Evolutionary conservation across 176 grass and related monocot species (phyloP).

Genomic region (Alopecurus myosuroides): DNA sequence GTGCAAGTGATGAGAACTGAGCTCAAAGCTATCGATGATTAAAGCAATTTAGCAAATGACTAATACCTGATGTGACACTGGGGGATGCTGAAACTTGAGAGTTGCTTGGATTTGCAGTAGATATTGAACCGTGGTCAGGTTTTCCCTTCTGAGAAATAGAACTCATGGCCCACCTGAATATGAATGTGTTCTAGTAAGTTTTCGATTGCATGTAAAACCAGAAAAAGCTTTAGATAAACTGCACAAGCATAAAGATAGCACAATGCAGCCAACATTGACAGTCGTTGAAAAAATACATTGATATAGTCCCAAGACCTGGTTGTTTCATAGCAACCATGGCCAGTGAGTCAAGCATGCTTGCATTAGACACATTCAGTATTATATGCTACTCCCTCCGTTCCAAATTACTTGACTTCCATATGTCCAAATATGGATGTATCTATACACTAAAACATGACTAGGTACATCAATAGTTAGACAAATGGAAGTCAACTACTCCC

Average conservation of each 20-base stretch:
- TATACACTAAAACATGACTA: too few relatives aligned
- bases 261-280: neutral
- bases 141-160: constrained; percentile 95
- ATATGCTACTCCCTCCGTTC: too few relatives aligned
- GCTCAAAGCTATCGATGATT: neutral
- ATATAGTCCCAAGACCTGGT: neutral
- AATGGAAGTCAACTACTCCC: too few relatives aligned
- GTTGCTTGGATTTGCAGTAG: constrained; percentile 61
- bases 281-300: neutral
- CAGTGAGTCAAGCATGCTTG: neutral
- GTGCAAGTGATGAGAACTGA: constrained; percentile 14
- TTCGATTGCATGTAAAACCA: neutral
- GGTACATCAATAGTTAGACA: too few relatives aligned
- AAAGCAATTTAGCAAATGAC: constrained; percentile 14
- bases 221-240: neutral
- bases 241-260: neutral
- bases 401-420: too few relatives aligned
- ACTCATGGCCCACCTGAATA: constrained; percentile 96
- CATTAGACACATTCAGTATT: neutral
- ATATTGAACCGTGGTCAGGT: constrained; percentile 60
- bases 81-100: constrained; percentile 43
- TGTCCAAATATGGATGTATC: too few relatives aligned
- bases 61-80: constrained; percentile 56
- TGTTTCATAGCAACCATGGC: neutral
- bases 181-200: constrained; percentile 16